A percentile compares a stretch with the other conserved stretches of the same genome.
Conservation (phyloP, 1,284 basidiomycete genomes). For the Trichosporon faecale region DNA sequence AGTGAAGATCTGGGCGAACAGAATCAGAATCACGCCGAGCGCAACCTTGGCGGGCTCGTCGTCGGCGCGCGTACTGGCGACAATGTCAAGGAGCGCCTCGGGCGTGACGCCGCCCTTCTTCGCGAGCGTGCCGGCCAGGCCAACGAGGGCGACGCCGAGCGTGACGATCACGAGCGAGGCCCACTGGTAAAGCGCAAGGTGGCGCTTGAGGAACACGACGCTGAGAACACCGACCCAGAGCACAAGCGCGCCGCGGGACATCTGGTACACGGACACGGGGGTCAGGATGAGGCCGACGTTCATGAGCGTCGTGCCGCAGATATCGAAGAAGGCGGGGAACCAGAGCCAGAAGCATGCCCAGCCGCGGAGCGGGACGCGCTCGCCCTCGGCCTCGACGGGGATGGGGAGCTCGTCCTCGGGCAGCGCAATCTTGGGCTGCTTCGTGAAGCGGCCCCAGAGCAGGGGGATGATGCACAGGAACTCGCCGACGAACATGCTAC, state of each 20-base stretch:
- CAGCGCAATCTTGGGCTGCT: slow-evolving; percentile 15
- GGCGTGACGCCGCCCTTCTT: slow-evolving; percentile 42
- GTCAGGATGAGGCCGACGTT: slow-evolving; percentile 91
- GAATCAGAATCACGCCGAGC: slow-evolving; percentile 75
- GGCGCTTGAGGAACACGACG: slow-evolving; percentile 82
- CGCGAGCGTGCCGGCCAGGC: slow-evolving; percentile 81
- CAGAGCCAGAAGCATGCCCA: slow-evolving; percentile 46
- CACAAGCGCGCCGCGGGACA: slow-evolving; percentile 94
- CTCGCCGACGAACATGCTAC: slow-evolving; percentile 70
- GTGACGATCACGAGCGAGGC: slow-evolving; percentile 85
- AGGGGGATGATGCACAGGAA: slow-evolving; percentile 87
- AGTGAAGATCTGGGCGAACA: slow-evolving; percentile 87
- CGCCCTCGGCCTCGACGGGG: slow-evolving; percentile 15
- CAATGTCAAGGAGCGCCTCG: slow-evolving; percentile 4
- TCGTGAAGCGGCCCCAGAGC: slow-evolving; percentile 57
- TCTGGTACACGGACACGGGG: slow-evolving; percentile 96
- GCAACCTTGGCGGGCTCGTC: slow-evolving; percentile 51
- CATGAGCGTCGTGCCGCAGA: slow-evolving; percentile 67
- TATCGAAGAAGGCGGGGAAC: slow-evolving; percentile 53
- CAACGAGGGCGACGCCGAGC: slow-evolving; percentile 83
- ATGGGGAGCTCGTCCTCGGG: slow-evolving; percentile 10
- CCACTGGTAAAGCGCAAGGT: slow-evolving; percentile 61
- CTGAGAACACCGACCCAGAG: slow-evolving; percentile 92
- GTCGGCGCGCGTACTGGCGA: slow-evolving; percentile 23
- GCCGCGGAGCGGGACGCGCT: slow-evolving; percentile 30